Base-by-base conservation (phyloP, 2,329 filamentous ascomycete genomes). In the Aspergillus pseudoviridinutans region DNA sequence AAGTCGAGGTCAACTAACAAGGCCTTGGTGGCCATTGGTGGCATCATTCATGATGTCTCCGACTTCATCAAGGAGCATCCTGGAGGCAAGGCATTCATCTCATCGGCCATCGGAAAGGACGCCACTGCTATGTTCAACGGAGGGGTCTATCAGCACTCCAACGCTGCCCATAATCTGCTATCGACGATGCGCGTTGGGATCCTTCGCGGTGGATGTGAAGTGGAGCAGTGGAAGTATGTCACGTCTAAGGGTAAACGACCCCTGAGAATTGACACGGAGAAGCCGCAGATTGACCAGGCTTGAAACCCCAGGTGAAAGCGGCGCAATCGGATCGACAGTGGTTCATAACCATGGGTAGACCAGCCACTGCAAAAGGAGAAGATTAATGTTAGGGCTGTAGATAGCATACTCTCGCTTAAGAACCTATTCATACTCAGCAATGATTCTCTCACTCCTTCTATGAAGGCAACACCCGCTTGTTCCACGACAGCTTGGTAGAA, bases 71-170 rank as follows among this genome's bases (percentile, higher is more conserved):
- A 87, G 73, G 87, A 91, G 66, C 90, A 94, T 72, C 90, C 90
- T 5, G 90, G 90, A 79, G 90, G 90, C 69, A 89, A 88, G 79
- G 86, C 88, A 29, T 85, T 93, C 76, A 92, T 93, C 76, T 83
- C 80, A 57, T 87, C 87, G 24, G 89, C 86, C 49, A 83, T 93
- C 56, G 90, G 90, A 70, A 93, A 92, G 79, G 90, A 94, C 62
- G 89, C 89, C 53, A 93, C 90, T 14, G 88, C 89, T 63, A 90
- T 91, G 76, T 93, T 94, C 82, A 92, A 93, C 73, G 90, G 90
- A 61, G 90, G 89, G 74, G 88, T 94, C 58, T 93, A 93, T 78
- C 82, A 86, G 70, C 90, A 94, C 80, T 90, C 87, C 70, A 92
- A 93, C 76, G 90, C 90, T 56, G 90, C 90, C 29, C 89, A 92